Base-by-base conservation (phyloP, 495 filamentous ascomycete species). In the Trichoderma gamsii region DNA sequence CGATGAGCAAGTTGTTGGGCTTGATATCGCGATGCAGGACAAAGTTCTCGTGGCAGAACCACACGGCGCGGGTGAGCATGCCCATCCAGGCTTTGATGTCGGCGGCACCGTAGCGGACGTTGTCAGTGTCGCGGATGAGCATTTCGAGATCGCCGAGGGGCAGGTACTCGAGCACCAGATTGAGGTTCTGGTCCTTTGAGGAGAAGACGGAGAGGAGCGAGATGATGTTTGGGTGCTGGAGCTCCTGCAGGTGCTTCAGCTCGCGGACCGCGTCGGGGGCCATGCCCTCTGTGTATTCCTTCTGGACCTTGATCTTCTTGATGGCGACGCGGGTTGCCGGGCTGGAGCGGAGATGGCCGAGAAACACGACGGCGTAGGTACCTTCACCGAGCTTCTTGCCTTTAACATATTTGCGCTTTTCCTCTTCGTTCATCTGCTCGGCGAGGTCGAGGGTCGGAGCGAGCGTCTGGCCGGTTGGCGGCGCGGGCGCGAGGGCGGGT, bases 31-130 rank as follows among this genome's bases (percentile, higher is more conserved):
- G 90, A 79, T 99, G 96, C 56, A 99, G 81, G 3, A 99, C 86
- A 71, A 88, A 92, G 76, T 95, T 96, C 76, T 91, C 91, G 78
- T 99, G 96, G 79, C 96, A 98, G 81, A 94, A 98, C 90, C 91
- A 96, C 23, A 97, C 88, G 13, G 92, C 96, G 65, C 94, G 86
- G n/a, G 84, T 82, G 15, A 97, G 86, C 96, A 97, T 97, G 43
- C 89, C 92, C 89, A 97, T 96, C 96, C 96, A 99, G 29, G 93
- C 90, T 74, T 99, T 99, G 73, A 99, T 89, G 76, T 99, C 94
- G 13, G 91, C 91, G 27, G 86, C 76, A 71, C 81, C 80, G 72
- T 83, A 83, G 46, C 86, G 83, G 52, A 97, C 88, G 32, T 78
- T 76, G 61, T 91, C 85, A 23, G 81, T 85, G 75, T 97, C 92